phyloP scores from a whole-genome alignment of 805 yeast genomes.

The Helenozyma baotianmanensis region DNA sequence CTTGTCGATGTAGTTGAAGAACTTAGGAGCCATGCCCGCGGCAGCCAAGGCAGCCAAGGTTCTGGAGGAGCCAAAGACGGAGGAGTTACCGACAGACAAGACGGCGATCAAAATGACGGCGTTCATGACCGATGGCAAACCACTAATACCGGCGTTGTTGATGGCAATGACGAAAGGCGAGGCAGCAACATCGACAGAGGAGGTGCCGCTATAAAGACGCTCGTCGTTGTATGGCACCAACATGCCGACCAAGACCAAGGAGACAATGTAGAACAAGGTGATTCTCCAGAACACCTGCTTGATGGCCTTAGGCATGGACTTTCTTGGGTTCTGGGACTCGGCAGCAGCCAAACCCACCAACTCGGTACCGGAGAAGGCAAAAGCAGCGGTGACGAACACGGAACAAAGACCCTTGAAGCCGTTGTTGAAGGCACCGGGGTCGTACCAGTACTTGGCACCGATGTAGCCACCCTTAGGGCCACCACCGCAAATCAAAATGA shows the following conservation, averaged over 20 bases:
- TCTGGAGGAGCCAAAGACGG: slow-evolving; percentile 71
- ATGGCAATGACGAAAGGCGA: slow-evolving; percentile 78
- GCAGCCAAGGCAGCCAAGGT: slow-evolving; percentile 63
- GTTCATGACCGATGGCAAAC: slow-evolving; percentile 68
- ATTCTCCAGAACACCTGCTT: slow-evolving; percentile 66
- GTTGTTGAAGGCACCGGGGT: slow-evolving; percentile 55
- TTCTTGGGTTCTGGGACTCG: slow-evolving; percentile 59
- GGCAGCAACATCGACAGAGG: slow-evolving; percentile 51
- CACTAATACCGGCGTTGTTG: slow-evolving; percentile 54
- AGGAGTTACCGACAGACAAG: slow-evolving; percentile 71
- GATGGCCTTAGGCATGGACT: slow-evolving; percentile 57
- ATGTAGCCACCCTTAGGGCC: slow-evolving; percentile 49
- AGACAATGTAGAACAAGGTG: slow-evolving; percentile 51
- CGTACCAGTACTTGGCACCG: slow-evolving; percentile 56
- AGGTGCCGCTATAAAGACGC: slow-evolving; percentile 45
- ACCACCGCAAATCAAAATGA: slow-evolving; percentile 57
- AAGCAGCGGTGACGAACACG: slow-evolving; percentile 57
- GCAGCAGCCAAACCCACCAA: slow-evolving; percentile 63
- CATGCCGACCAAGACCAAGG: slow-evolving; percentile 36
- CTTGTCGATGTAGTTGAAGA: slow-evolving; percentile 39
- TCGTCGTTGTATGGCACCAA: slow-evolving; percentile 48
- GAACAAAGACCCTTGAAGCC: slow-evolving; percentile 63
- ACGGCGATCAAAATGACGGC: slow-evolving; percentile 71
- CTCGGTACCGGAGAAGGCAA: slow-evolving; percentile 67
- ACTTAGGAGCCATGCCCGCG: slow-evolving; percentile 62